phyloP scores from a whole-genome alignment of 2,329 filamentous ascomycete species.

The Drechmeria coniospora region DNA sequence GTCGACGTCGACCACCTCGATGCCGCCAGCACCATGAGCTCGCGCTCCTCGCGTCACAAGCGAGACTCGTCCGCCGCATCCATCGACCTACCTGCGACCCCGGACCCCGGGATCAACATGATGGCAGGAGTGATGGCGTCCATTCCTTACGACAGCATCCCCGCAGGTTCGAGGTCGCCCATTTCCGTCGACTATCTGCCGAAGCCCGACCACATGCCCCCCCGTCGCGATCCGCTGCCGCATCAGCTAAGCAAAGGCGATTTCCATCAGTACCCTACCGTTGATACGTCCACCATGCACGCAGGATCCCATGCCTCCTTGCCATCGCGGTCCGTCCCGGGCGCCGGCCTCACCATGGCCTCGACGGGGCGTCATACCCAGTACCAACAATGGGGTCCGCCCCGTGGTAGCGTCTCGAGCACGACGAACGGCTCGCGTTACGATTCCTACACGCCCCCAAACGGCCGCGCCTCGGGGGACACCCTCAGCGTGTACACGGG shows the following conservation, averaged over 20 bases:
- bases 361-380: constrained; percentile 56
- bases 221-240: constrained; percentile 58
- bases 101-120: constrained; percentile 53
- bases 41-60: constrained; percentile 60
- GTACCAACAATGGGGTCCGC: constrained; percentile 58
- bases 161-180: constrained; percentile 51
- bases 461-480: constrained; percentile 39
- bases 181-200: constrained; percentile 60
- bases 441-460: constrained; percentile 46
- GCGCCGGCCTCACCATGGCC: constrained; percentile 52
- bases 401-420: constrained; percentile 38
- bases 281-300: constrained; percentile 35
- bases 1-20: constrained; percentile 44
- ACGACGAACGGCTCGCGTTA: constrained; percentile 39
- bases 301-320: constrained; percentile 27
- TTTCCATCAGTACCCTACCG: constrained; percentile 77
- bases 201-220: constrained; percentile 45
- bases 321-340: background rate
- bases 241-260: constrained; percentile 77
- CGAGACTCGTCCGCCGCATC: constrained; percentile 59
- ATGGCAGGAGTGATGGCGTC: constrained; percentile 73
- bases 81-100: constrained; percentile 49
- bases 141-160: constrained; percentile 67
- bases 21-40: constrained; percentile 44
- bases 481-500: constrained; percentile 41